Evolutionary conservation across 179 eudicot species (phyloP).

Genomic region (Carnegiea gigantea): DNA sequence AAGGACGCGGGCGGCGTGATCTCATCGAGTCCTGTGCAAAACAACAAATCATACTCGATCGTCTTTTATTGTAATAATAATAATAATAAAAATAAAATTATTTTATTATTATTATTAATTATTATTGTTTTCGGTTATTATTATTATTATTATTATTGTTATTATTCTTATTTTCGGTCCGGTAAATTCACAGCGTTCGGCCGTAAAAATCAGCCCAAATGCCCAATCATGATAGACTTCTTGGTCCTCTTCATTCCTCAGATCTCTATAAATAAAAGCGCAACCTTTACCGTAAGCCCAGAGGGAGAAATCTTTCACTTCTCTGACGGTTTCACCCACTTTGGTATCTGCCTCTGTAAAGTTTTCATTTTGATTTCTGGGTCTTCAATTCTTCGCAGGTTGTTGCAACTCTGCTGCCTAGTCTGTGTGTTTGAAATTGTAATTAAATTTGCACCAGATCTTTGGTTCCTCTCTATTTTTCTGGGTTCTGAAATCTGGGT

Average conservation of each 20-base stretch:
- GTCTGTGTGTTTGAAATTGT: neutral
- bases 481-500: neutral
- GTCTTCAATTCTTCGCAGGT: neutral
- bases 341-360: neutral
- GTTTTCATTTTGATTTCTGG: neutral
- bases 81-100: too few relatives aligned
- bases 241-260: neutral
- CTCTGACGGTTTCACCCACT: neutral
- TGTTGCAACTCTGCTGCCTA: neutral
- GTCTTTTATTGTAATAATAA: too few relatives aligned
- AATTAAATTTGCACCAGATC: slow-evolving; percentile 4
- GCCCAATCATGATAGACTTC: too few relatives aligned
- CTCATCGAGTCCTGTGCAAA: too few relatives aligned
- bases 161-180: too few relatives aligned
- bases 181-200: too few relatives aligned
- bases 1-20: too few relatives aligned
- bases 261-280: neutral
- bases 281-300: neutral
- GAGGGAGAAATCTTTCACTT: neutral
- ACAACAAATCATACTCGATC: too few relatives aligned
- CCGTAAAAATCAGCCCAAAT: too few relatives aligned
- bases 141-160: too few relatives aligned
- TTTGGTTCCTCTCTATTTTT: neutral
- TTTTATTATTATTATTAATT: too few relatives aligned
- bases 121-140: too few relatives aligned